These are phyloP conservation scores for Ganoderma leucocontextum DNA, from an alignment of 1,284 basidiomycete species.

Conservation along the genomic window DNA sequence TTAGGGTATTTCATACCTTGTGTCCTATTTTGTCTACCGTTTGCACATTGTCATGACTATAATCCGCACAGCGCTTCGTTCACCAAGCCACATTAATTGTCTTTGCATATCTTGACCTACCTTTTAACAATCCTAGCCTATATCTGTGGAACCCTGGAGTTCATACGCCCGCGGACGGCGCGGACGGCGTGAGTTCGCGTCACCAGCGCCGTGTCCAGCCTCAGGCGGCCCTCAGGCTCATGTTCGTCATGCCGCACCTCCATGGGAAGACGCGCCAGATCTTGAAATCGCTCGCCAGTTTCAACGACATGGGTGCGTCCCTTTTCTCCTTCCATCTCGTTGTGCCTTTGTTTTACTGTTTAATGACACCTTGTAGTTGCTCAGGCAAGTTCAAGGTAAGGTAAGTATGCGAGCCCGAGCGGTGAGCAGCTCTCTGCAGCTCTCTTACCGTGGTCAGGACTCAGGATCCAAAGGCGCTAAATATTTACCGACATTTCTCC, in stretches of 20 bases:
- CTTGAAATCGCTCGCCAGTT: background rate
- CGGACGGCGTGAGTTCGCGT: background rate
- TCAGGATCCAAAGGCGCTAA: background rate
- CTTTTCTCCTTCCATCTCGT: background rate
- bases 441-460: background rate
- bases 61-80: constrained; percentile 6
- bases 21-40: background rate
- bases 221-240: background rate
- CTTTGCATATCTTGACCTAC: constrained; percentile 10
- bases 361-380: background rate
- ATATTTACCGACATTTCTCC: background rate
- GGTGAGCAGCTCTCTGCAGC: background rate
- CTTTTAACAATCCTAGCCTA: constrained; percentile 1
- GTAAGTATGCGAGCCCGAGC: background rate
- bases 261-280: background rate
- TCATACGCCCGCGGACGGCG: background rate
- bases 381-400: background rate
- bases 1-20: background rate
- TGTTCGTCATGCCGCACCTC: background rate
- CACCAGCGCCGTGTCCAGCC: background rate
- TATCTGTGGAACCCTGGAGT: background rate
- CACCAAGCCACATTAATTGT: background rate
- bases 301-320: background rate
- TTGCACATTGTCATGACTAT: constrained; percentile 12
- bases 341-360: background rate